Evolutionary conservation across 495 filamentous ascomycete species (phyloP).

Genomic region (Hypoxylon perforatum): DNA sequence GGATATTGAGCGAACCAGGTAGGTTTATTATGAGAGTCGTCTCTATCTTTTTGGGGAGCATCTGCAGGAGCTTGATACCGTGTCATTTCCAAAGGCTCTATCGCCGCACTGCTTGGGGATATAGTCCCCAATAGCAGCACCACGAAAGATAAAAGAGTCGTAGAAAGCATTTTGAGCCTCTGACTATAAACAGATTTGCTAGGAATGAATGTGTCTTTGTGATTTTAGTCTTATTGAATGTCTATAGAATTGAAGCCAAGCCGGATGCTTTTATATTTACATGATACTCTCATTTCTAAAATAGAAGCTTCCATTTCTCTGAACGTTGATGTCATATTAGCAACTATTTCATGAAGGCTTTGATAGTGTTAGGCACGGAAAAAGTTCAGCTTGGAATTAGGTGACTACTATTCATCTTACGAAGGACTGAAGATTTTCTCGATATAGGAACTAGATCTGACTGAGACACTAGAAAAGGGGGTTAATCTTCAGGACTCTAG

Average conservation of each 20-base stretch:
- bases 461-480: neutral
- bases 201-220: neutral
- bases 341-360: neutral
- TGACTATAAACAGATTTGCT: neutral
- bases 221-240: neutral
- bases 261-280: neutral
- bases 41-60: neutral
- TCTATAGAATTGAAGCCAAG: neutral
- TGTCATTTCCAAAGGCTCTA: neutral
- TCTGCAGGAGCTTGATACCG: neutral
- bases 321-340: neutral
- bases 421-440: neutral
- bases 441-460: neutral
- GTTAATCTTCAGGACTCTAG: neutral
- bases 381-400: neutral
- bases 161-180: neutral
- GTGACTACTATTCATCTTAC: neutral
- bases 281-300: neutral
- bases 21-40: neutral
- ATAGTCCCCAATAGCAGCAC: neutral
- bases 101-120: neutral
- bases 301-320: neutral
- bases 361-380: neutral
- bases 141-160: neutral
- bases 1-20: neutral